Evolutionary conservation across 805 yeast species (phyloP).

Genomic region (Candida silvicultrix): DNA sequence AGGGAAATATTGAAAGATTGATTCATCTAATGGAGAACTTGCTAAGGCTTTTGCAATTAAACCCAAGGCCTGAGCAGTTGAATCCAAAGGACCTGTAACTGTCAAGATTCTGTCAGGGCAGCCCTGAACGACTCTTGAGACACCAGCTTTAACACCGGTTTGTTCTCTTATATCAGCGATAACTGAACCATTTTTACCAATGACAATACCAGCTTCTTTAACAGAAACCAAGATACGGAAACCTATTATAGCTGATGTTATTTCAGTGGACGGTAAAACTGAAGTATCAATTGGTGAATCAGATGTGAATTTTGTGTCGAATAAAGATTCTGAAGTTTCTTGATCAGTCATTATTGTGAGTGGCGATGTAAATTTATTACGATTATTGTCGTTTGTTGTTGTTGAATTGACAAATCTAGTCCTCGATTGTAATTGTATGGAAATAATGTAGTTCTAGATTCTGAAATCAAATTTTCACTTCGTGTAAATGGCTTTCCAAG

Average conservation of each 20-base stretch:
- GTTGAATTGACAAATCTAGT: too few relatives aligned
- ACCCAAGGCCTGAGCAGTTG: slow-evolving; percentile 63
- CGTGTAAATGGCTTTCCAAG: too few relatives aligned
- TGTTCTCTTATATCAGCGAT: slow-evolving; percentile 70
- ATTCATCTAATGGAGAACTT: slow-evolving; percentile 30
- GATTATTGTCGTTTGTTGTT: neutral
- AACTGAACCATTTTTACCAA: slow-evolving; percentile 78
- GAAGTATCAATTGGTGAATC: slow-evolving; percentile 11
- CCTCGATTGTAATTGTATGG: too few relatives aligned
- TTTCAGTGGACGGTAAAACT: slow-evolving; percentile 17
- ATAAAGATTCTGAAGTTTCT: slow-evolving; percentile 18
- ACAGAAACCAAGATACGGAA: slow-evolving; percentile 61
- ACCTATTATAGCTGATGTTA: slow-evolving; percentile 21
- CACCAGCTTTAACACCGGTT: slow-evolving; percentile 80
- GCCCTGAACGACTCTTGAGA: slow-evolving; percentile 73
- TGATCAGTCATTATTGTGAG: slow-evolving; percentile 2
- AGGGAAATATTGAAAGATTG: slow-evolving; percentile 48
- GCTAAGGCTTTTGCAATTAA: slow-evolving; percentile 62
- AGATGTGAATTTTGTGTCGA: slow-evolving; percentile 19
- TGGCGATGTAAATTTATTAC: too few relatives aligned
- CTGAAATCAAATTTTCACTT: too few relatives aligned
- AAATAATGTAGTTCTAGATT: too few relatives aligned
- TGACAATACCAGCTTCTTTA: slow-evolving; percentile 85
- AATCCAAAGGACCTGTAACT: slow-evolving; percentile 65
- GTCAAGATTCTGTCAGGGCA: slow-evolving; percentile 80